Percentiles rank a stretch among this genome's conserved stretches.
phyloP scores from a whole-genome alignment of 1,139 yeast genomes.

The Candida neerlandica region DNA sequence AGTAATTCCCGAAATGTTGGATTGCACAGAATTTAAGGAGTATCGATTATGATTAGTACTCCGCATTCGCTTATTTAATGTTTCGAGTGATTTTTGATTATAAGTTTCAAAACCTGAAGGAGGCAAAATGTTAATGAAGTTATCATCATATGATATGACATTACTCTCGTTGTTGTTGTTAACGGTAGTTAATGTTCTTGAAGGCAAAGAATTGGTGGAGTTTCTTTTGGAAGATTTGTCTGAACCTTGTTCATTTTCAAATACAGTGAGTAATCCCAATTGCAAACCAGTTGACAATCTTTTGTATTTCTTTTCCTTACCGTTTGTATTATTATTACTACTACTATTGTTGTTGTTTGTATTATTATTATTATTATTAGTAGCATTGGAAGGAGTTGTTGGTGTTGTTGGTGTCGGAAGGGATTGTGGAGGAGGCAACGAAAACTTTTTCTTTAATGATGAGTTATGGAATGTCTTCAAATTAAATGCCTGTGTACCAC shows the following conservation, averaged over 20 bases:
- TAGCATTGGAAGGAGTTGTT: neutral
- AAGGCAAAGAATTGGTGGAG: neutral
- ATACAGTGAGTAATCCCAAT: constrained; percentile 44
- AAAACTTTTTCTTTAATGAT: constrained; percentile 30
- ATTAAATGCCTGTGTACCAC: constrained; percentile 22
- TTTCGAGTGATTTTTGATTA: constrained; percentile 42
- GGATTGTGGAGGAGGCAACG: constrained; percentile 23
- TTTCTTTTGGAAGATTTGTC: constrained; percentile 2
- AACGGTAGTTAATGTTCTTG: neutral
- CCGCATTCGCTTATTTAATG: constrained; percentile 18
- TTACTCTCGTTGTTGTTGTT: constrained; percentile 7
- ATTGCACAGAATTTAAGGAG: constrained; percentile 43
- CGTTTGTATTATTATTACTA: neutral
- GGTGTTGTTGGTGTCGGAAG: constrained; percentile 1
- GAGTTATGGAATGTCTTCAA: constrained; percentile 42
- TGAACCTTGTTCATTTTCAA: constrained; percentile 31
- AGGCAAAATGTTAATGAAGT: constrained; percentile 28
- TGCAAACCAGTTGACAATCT: constrained; percentile 43
- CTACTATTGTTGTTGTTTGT: neutral
- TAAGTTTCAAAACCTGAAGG: constrained; percentile 31
- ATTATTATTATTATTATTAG: constrained; percentile 4
- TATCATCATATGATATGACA: constrained; percentile 28
- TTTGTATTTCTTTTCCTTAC: constrained; percentile 26
- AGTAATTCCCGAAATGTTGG: constrained; percentile 46
- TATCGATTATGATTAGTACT: constrained; percentile 25